phyloP scores from a whole-genome alignment of 2,329 filamentous ascomycete genomes.

The Sclerotinia sclerotiorum region DNA sequence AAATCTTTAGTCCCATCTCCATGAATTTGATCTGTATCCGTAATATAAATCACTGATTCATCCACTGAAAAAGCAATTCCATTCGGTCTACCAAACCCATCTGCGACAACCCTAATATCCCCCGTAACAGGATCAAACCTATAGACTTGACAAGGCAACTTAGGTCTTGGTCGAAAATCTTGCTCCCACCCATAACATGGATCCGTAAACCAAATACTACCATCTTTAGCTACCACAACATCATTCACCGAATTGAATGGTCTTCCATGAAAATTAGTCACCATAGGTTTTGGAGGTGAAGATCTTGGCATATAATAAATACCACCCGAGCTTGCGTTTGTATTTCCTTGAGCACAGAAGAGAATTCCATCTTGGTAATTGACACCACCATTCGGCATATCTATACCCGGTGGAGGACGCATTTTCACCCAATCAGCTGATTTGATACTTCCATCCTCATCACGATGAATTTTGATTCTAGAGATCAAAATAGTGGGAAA shows the following conservation, averaged over 20 bases:
- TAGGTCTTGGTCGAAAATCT: constrained; percentile 54
- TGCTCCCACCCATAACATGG: constrained; percentile 59
- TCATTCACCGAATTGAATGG: constrained; percentile 62
- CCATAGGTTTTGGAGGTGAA: constrained; percentile 40
- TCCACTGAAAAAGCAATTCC: constrained; percentile 58
- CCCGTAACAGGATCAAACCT: constrained; percentile 52
- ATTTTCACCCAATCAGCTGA: constrained; percentile 40
- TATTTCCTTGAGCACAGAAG: constrained; percentile 34
- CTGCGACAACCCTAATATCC: constrained; percentile 55
- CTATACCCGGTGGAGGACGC: constrained; percentile 44
- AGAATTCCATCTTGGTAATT: constrained; percentile 34
- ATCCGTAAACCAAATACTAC: constrained; percentile 66
- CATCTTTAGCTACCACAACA: constrained; percentile 52
- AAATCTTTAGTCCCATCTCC: constrained; percentile 30
- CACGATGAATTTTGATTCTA: constrained; percentile 42
- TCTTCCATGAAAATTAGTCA: constrained; percentile 61
- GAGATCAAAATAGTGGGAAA: constrained; percentile 50
- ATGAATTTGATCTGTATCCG: constrained; percentile 52
- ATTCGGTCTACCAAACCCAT: constrained; percentile 57
- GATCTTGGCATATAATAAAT: constrained; percentile 30
- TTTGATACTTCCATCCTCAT: constrained; percentile 35
- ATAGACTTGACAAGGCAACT: constrained; percentile 59
- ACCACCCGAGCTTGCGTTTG: constrained; percentile 24
- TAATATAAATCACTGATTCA: constrained; percentile 53
- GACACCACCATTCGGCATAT: constrained; percentile 30